Conservation (phyloP, 331 rosid genomes). For the Stylosanthes scabra region DNA sequence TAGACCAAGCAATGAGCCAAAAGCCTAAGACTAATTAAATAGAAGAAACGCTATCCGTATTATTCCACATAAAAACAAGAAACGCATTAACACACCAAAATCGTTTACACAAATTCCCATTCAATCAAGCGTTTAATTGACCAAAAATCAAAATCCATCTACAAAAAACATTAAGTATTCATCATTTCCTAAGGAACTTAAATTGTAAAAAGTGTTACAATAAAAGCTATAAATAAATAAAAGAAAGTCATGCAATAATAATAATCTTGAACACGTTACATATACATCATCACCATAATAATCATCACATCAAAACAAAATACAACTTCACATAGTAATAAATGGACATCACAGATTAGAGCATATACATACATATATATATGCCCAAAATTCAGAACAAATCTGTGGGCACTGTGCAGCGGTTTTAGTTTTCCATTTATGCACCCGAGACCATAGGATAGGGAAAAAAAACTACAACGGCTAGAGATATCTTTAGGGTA, state of each 20-base stretch:
- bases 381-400: constrained; percentile 26
- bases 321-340: constrained; percentile 26
- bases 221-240: neutral
- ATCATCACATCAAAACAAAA: constrained; percentile 4
- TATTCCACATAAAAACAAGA: too few relatives aligned
- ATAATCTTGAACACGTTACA: neutral
- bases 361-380: neutral
- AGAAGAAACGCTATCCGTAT: too few relatives aligned
- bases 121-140: too few relatives aligned
- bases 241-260: neutral
- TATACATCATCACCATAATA: neutral
- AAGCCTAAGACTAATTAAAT: too few relatives aligned
- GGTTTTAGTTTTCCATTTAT: neutral
- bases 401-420: constrained; percentile 17
- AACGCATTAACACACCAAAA: too few relatives aligned
- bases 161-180: too few relatives aligned
- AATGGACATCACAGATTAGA: neutral
- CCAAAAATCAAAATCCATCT: too few relatives aligned
- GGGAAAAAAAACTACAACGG: neutral
- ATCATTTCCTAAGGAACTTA: constrained; percentile 3
- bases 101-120: too few relatives aligned
- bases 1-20: too few relatives aligned
- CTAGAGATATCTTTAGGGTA: constrained; percentile 1
- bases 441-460: neutral
- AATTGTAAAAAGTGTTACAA: neutral